Evolutionary conservation across 148 eudicot genomes (phyloP), one percentile per base, ranked within the genome.

Genomic region (Cornus controversa): DNA sequence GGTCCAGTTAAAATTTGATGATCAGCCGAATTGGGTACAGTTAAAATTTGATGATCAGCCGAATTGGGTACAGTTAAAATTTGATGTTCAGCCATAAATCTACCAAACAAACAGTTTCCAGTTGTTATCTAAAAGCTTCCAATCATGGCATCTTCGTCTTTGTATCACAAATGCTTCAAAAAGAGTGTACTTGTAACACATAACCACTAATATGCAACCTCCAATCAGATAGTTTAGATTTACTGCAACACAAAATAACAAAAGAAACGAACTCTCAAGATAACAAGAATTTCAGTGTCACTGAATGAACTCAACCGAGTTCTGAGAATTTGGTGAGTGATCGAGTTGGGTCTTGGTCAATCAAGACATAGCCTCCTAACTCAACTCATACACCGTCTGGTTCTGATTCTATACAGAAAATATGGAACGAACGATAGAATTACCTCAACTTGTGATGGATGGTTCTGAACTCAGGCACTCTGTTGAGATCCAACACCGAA

Each of bases 41-140:
- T 36, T 36, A 36, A 36, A 36, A 36, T 2, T 36, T 36, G 37
- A 73, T 83, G 82, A 82, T 87, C 67, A 65, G 85, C 69, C 26
- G 89, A 36, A 31, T 85, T 89, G 62, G 69, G 70, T 70, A 80
- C 69, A 45, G 65, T 25, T 36, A 82, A 40, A 40, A 73, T 67
- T 36, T 86, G 85, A 70, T 86, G 84, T 67, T 80, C 87, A 76
- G 88, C 90, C 94, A 90, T 88, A 65, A 80, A 27, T 20, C 62
- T 66, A 75, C 66, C 65, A 8, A 50, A 67, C 31, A 73, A 77
- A 69, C 65, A 69, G 76, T 54, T 66, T 34, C 60, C 23, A 23
- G 66, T 73, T 53, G 64, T 69, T 68, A 64, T 31, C 74, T 24
- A 76, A 63, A 27, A 7, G 28, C 80, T 77, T 75, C 79, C 80